phyloP scores from a whole-genome alignment of 2,329 filamentous ascomycete genomes.

The Aspergillus pseudoterreus region DNA sequence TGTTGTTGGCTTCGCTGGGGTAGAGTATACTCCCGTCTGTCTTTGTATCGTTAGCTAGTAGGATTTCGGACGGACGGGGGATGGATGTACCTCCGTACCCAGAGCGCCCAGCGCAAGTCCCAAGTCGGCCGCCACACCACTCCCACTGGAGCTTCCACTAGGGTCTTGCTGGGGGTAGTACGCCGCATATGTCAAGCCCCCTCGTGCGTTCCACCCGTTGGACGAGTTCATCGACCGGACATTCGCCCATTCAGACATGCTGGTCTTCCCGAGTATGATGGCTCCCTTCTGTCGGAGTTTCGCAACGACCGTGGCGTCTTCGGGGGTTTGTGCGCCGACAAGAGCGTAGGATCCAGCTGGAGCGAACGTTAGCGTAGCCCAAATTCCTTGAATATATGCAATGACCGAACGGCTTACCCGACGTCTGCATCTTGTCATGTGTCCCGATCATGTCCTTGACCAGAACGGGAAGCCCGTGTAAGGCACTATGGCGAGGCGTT shows the following conservation, averaged over 20 bases:
- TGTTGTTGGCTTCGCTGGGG: constrained; percentile 53
- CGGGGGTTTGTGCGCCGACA: constrained; percentile 53
- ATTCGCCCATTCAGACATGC: constrained; percentile 64
- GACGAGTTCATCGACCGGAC: constrained; percentile 52
- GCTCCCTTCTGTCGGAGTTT: constrained; percentile 60
- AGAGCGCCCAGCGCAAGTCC: constrained; percentile 58
- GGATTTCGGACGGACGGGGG: too few relatives aligned
- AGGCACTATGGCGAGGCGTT: constrained; percentile 21
- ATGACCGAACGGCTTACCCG: constrained; percentile 26
- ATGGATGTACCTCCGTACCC: constrained; percentile 51
- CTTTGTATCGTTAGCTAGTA: constrained; percentile 18
- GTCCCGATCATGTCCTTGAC: constrained; percentile 68
- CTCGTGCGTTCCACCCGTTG: constrained; percentile 63
- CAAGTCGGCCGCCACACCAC: constrained; percentile 56
- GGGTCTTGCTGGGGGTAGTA: constrained; percentile 63
- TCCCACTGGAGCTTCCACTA: constrained; percentile 59
- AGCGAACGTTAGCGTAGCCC: background rate
- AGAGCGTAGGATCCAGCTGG: constrained; percentile 62
- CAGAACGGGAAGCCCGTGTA: constrained; percentile 63
- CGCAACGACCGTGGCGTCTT: constrained; percentile 56
- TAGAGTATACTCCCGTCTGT: constrained; percentile 62
- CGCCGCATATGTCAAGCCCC: constrained; percentile 59
- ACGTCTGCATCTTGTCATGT: constrained; percentile 59
- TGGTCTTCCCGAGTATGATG: constrained; percentile 64
- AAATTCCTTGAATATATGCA: background rate